Base-by-base conservation (phyloP, 1,139 yeast species). In the Saccharomyces hybrid region DNA sequence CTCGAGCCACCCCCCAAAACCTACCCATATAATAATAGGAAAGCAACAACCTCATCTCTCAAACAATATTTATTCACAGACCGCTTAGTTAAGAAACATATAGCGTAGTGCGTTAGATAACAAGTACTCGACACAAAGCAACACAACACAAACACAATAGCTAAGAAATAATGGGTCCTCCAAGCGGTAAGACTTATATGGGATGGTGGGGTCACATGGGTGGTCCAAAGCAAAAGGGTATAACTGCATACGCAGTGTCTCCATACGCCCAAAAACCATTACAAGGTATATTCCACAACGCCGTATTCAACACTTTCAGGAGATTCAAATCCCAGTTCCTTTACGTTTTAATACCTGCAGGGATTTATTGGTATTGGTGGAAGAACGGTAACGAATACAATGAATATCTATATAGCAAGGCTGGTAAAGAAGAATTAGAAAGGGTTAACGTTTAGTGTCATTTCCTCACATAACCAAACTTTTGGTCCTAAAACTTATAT, bases 181-280 rank as follows among this genome's bases (percentile, higher is more conserved):
- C 83, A 72, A 82, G 83, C 67, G 85, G 86, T 70, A 83, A 82
- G 69, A 72, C 91, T 69, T 90, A 87, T 71, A 83, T 88, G 91
- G 98, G 98, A 68, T 90, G 97, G 97, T 90, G 98, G 98, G 97
- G 97, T 70, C 73, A 78, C 77, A 73, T 72, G 63, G 90, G 95
- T 61, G 80, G 88, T 74, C 95, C 95, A 71, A 81, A 81, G 71
- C 98, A 91, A 79, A 90, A 88, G 76, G 85, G 88, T 74, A 78
- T 88, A 65, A 84, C 90, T 59, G 79, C 84, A 55, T 95, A 93
- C 80, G 78, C 96, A 56, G 91, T 93, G 59, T 87, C 99, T 60
- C 96, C 97, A 60, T 88, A 80, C 66, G 97, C 97, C 57, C 95
- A 95, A 75, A 85, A 83, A 73, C 97, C 98, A 57, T 79, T 93